Conservation (phyloP, 805 yeast species). For the Ogataea degrootiae region DNA sequence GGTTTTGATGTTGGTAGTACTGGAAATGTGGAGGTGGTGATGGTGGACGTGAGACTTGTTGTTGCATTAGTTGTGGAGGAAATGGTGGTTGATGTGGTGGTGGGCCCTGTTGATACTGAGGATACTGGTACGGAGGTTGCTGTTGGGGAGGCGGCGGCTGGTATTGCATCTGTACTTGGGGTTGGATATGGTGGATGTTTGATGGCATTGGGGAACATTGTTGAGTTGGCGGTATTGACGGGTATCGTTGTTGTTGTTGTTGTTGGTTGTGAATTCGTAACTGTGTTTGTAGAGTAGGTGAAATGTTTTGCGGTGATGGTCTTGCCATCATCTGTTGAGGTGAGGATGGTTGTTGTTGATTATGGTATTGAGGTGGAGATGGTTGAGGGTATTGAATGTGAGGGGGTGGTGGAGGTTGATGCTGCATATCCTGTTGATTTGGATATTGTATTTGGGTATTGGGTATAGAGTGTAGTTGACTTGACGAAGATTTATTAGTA, state of each 20-base stretch:
- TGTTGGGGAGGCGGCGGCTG: neutral
- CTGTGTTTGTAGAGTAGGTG: neutral
- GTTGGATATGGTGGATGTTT: neutral
- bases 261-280: neutral
- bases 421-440: neutral
- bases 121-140: neutral
- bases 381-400: neutral
- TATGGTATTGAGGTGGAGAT: neutral
- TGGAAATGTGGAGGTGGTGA: constrained; percentile 1
- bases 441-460: neutral
- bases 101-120: neutral
- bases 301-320: neutral
- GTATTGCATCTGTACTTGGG: neutral
- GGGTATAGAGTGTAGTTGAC: too few species aligned
- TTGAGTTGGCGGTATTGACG: neutral
- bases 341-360: neutral
- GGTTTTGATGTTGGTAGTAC: constrained; percentile 6
- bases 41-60: neutral
- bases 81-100: neutral
- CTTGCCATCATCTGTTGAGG: neutral
- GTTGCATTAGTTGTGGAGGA: neutral
- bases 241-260: neutral
- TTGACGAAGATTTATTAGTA: too few species aligned
- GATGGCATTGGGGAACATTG: constrained; percentile 1
- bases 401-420: constrained; percentile 1